Evolutionary conservation across 129 eudicot genomes (phyloP).

Genomic region (Lonicera japonica): DNA sequence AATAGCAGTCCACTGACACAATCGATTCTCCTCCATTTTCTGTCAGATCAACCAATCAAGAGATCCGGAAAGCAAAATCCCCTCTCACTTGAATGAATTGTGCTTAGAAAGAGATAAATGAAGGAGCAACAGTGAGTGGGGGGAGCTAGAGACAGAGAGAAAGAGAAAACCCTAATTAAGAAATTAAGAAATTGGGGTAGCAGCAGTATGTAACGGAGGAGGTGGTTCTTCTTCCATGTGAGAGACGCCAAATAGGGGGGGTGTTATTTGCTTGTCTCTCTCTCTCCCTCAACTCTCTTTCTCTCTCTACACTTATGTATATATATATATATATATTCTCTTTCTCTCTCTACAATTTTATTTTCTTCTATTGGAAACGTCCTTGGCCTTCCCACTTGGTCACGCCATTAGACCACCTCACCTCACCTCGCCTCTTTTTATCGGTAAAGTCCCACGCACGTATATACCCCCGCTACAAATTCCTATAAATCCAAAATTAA

Average conservation of each 20-base stretch:
- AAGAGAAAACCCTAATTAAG: background rate
- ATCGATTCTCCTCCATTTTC: conserved; percentile 60
- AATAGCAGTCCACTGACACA: conserved; percentile 79
- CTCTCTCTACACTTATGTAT: no score
- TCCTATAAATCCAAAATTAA: no score
- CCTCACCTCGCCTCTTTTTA: no score
- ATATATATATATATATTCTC: no score
- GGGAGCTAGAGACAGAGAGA: background rate
- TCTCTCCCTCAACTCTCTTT: no score
- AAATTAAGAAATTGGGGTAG: background rate
- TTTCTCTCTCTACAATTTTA: no score
- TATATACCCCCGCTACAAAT: no score
- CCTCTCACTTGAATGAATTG: conserved; percentile 24
- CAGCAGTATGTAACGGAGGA: background rate
- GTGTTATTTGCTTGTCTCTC: no score
- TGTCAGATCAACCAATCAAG: conserved; percentile 4
- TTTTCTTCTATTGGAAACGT: conserved; percentile 11
- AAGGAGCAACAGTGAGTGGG: background rate
- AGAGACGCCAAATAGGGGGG: background rate
- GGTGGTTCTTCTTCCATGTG: conserved; percentile 9
- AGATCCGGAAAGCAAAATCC: conserved; percentile 7
- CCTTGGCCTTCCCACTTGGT: conserved; percentile 15
- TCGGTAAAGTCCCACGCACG: conserved; percentile 8
- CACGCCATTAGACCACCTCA: conserved; percentile 24
- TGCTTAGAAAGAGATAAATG: background rate